Base-by-base conservation (phyloP, 2,329 filamentous ascomycete species). In the Arachnomyces sp. region DNA sequence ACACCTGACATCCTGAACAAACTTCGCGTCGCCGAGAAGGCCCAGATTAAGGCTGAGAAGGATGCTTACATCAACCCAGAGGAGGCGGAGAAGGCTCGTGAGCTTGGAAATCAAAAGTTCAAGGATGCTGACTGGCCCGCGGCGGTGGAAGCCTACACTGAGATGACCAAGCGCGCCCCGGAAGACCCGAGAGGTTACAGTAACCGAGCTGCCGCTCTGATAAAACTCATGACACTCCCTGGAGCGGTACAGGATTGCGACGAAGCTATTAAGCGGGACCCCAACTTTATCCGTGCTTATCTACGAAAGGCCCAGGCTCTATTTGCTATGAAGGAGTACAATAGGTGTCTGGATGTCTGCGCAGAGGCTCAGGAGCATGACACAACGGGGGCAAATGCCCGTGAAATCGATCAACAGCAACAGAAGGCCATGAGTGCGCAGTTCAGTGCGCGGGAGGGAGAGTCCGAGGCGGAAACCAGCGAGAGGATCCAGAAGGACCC, bases 281-380 rank as follows among this genome's bases (percentile, higher is more conserved):
- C 84, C 43, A 84, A 82, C 59, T 98, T 98, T 66, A 90, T 96
- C 67, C 82, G 90, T 42, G 92, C 92, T 6, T 96, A 96, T 66
- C 84, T 98, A 54, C 84, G 92, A 61, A 96, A 95, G 74, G 89
- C 89, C 0, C 89, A 96, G 69, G 87, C 88, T 31, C 86, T 90
- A 65, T 88, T 92, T 52, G 88, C 88, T 54, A 98, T 98, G 92
- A 86, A 92, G 65, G 90, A 98, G 66, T 96, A 95, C 74, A 95
- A 83, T 65, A 90, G 89, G 64, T 93, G 86, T 59, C 73, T 96
- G 43, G 92, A 98, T 59, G 84, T 83, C 6, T 95, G 89, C 69
- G 78, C 78, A 30, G 86, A 88, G 60, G 92, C 93, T 1, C 71
- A 75, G 7, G 74, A 80, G 52, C 77, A 93, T 44, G 92, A 98